These are phyloP conservation scores for Haberlea rhodopensis DNA, from an alignment of 257 asterid genomes.

Conservation along the genomic window DNA sequence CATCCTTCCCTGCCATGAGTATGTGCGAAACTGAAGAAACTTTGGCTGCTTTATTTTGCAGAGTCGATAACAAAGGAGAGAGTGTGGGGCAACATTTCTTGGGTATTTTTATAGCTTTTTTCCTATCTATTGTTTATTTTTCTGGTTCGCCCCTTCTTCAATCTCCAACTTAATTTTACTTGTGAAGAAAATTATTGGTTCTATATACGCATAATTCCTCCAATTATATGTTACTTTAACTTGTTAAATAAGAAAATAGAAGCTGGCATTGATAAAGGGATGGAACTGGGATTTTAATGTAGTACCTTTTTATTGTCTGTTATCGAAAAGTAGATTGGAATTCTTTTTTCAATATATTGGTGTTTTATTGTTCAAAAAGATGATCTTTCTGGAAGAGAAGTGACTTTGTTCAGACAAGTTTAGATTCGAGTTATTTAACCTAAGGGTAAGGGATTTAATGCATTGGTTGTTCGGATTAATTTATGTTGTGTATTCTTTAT, in stretches of 20 bases:
- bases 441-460: too few species aligned
- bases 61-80: background rate
- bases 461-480: too few species aligned
- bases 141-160: too few species aligned
- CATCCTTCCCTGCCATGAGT: background rate
- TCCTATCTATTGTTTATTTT: background rate
- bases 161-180: background rate
- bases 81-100: background rate
- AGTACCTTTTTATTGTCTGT: background rate
- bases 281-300: background rate
- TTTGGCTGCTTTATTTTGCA: too few species aligned
- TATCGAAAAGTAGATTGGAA: background rate
- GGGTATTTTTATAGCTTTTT: background rate
- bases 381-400: background rate
- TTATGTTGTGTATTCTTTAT: too few species aligned
- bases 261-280: too few species aligned
- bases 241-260: background rate
- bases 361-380: too few species aligned
- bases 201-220: background rate
- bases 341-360: too few species aligned
- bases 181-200: conserved; percentile 1
- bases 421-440: too few species aligned
- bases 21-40: background rate
- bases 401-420: background rate
- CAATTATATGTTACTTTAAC: background rate